Evolutionary conservation across 352 stramenopile species (phyloP), one percentile per base, ranked within the genome.

Genomic region (Phytophthora agathidicida): DNA sequence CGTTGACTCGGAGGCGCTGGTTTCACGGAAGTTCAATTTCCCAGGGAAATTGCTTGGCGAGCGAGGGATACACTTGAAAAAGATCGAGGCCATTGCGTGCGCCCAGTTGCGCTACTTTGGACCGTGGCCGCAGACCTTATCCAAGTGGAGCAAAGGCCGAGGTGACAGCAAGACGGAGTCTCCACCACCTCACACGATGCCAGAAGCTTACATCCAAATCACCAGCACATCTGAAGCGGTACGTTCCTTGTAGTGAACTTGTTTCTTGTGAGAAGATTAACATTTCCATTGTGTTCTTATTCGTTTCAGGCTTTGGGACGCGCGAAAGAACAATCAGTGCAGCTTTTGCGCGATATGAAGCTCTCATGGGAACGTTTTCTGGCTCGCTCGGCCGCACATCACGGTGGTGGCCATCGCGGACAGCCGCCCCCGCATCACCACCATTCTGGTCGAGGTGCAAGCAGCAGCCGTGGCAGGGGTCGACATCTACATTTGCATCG

Each of bases 21-120:
- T 68, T 26, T 83, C 74, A n/a, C 68, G 71, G 2, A 76, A 61
- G 55, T 93, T 93, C 27, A 81, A 86, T 46, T 89, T 92, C 24
- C 55, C 69, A 3, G 78, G 79, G 0, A 82, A 81, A 43, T 52
- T 92, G 16, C 23, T 92, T 6, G 83, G 83, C 7, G 75, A 90
- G 52, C 68, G 80, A 9, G 83, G 74, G 1, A 73, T 92, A 13
- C 58, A 89, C 50, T 52, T 91, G 23, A 92, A 92, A 65, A 77
- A 70, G 30, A 80, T 85, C 33, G 73, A 85, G 49, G 71, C 71
- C 9, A 73, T 80, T 42, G 68, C 71, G 3, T 88, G 75, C 46
- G 77, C 77, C 11, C 74, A 88, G 41, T 46, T 88, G 39, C 71
- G 73, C 14, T 88, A 86, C 66, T 73, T 76, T 57, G 71, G 71